phyloP scores from a whole-genome alignment of 2,329 filamentous ascomycete genomes.

The Simplicillium aogashimaense region DNA sequence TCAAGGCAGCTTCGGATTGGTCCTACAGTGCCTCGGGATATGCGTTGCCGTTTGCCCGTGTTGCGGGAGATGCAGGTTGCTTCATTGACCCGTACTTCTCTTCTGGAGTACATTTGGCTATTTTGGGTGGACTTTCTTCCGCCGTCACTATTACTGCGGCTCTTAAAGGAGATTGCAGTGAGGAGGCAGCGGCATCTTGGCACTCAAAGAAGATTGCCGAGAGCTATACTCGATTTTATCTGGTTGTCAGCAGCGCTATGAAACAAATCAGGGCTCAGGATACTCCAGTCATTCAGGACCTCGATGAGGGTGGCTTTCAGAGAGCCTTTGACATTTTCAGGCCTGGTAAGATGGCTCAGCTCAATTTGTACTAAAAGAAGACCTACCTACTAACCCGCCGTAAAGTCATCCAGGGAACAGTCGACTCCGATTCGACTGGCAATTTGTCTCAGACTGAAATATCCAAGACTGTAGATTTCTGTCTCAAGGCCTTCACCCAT shows the following conservation, averaged over 20 bases:
- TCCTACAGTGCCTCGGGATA: conserved; percentile 35
- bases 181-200: conserved; percentile 25
- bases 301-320: conserved; percentile 30
- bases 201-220: conserved; percentile 33
- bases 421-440: conserved; percentile 16
- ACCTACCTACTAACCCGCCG: neutral
- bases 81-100: conserved; percentile 41
- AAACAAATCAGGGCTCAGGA: conserved; percentile 15
- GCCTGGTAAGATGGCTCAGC: conserved; percentile 20
- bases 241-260: conserved; percentile 25
- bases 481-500: too few relatives aligned
- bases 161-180: conserved; percentile 23
- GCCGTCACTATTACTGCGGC: conserved; percentile 32
- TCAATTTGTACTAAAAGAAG: neutral
- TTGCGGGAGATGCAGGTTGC: conserved; percentile 34
- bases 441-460: conserved; percentile 19
- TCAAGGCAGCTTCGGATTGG: conserved; percentile 34
- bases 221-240: conserved; percentile 35
- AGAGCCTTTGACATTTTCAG: conserved; percentile 29
- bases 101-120: conserved; percentile 34
- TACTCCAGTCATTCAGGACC: conserved; percentile 27
- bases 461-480: conserved; percentile 21
- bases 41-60: conserved; percentile 24
- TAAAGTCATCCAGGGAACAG: conserved; percentile 26
- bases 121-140: conserved; percentile 31